phyloP scores from a whole-genome alignment of 2,329 filamentous ascomycete genomes.

The Fusarium humuli region DNA sequence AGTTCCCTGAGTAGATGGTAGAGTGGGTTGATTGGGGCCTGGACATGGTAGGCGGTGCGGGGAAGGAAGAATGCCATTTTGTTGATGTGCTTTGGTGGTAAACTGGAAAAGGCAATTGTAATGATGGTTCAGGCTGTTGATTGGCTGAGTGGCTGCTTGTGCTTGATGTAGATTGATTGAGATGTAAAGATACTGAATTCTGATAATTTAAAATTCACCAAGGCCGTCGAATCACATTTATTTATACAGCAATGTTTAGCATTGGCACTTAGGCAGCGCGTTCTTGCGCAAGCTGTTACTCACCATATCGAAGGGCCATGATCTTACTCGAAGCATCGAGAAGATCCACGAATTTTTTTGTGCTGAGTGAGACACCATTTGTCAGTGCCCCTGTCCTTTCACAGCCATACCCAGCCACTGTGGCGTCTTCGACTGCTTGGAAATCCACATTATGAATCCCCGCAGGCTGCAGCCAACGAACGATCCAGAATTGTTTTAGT shows the following conservation, averaged over 20 bases:
- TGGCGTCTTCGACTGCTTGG: background rate
- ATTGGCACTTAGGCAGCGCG: background rate
- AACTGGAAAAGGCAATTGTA: background rate
- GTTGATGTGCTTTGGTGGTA: background rate
- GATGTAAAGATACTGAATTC: background rate
- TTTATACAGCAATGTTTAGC: background rate
- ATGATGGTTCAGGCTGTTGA: background rate
- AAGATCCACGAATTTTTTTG: background rate
- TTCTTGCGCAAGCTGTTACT: slow-evolving; percentile 20
- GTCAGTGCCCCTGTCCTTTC: background rate
- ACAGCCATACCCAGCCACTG: background rate
- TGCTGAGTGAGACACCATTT: slow-evolving; percentile 15
- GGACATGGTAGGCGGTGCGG: slow-evolving; percentile 15
- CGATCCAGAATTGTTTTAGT: background rate
- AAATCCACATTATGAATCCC: background rate
- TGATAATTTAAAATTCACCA: background rate
- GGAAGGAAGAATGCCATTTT: slow-evolving; percentile 31
- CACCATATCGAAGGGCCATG: slow-evolving; percentile 2
- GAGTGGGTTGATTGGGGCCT: slow-evolving; percentile 23
- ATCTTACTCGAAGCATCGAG: slow-evolving; percentile 12
- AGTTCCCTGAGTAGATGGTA: slow-evolving; percentile 19
- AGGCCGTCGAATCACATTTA: background rate
- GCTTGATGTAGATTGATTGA: background rate
- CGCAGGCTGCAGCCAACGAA: background rate
- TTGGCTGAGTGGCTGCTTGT: background rate